A percentile compares a stretch with the other conserved stretches of the same genome.
Conservation (phyloP, 352 stramenopile species). For the Pythium diclinum region DNA sequence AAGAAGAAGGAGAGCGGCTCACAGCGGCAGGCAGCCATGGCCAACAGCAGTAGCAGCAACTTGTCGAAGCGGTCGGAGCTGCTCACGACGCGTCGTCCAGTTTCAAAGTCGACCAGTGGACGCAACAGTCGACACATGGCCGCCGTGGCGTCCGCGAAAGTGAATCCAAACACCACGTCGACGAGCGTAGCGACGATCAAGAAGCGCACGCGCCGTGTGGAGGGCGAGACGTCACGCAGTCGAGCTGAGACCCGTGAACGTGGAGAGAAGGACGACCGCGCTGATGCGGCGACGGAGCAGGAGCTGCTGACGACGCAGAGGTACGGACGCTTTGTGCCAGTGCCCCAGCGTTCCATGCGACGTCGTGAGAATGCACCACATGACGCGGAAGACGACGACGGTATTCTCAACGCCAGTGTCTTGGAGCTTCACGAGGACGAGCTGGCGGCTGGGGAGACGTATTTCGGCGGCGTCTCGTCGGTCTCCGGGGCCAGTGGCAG, state of each 20-base stretch:
- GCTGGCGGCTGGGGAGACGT: conserved; percentile 36
- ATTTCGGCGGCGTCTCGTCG: conserved; percentile 71
- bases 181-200: conserved; percentile 7
- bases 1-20: background rate
- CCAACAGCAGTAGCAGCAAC: conserved; percentile 1
- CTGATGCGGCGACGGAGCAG: conserved; percentile 10
- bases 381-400: background rate
- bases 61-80: background rate
- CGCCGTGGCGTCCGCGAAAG: background rate
- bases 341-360: conserved; percentile 10
- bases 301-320: conserved; percentile 24
- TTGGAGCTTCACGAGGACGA: conserved; percentile 10
- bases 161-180: background rate
- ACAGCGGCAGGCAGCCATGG: background rate
- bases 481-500: conserved; percentile 56
- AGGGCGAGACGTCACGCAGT: background rate
- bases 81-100: conserved; percentile 1
- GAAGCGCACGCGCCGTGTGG: conserved; percentile 18
- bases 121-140: background rate
- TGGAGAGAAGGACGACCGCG: background rate
- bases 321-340: conserved; percentile 28
- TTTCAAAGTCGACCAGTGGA: background rate
- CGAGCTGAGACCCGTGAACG: background rate
- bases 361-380: background rate
- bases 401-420: background rate